Percentiles rank a stretch among this genome's conserved stretches.
phyloP scores from a whole-genome alignment of 73 alveolate genomes.

The Stentor coeruleus region DNA sequence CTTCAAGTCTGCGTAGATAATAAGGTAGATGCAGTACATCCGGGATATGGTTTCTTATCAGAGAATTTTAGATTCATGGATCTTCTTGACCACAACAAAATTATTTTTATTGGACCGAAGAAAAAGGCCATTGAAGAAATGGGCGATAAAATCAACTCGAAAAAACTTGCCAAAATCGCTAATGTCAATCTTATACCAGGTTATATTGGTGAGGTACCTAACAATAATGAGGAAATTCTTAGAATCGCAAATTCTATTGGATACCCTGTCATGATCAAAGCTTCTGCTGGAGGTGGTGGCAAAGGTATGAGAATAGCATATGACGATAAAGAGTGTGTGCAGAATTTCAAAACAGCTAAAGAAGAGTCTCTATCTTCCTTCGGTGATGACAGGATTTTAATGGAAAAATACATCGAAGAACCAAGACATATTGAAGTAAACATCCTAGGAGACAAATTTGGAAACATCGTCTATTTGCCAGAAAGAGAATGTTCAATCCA shows the following conservation, averaged over 20 bases:
- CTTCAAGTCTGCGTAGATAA: conserved; percentile 20
- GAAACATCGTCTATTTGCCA: conserved; percentile 76
- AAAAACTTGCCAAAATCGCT: conserved; percentile 68
- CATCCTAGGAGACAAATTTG: conserved; percentile 83
- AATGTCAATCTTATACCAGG: conserved; percentile 66
- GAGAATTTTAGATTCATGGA: conserved; percentile 43
- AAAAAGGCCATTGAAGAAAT: conserved; percentile 51
- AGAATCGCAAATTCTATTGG: conserved; percentile 72
- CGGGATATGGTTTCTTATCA: conserved; percentile 31
- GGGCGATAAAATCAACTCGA: conserved; percentile 72
- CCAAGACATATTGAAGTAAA: conserved; percentile 92
- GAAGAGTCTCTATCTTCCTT: conserved; percentile 74
- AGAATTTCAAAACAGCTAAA: conserved; percentile 70
- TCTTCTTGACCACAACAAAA: conserved; percentile 48
- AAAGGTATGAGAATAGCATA: conserved; percentile 88
- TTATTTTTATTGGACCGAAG: conserved; percentile 66
- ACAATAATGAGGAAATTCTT: conserved; percentile 42
- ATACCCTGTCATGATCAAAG: conserved; percentile 88
- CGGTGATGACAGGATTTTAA: conserved; percentile 81
- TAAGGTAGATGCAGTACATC: conserved; percentile 33
- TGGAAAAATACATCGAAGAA: conserved; percentile 87
- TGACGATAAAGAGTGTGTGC: conserved; percentile 59
- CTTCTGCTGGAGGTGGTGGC: conserved; percentile 95
- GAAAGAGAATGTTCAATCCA: conserved; percentile 92
- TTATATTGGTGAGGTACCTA: conserved; percentile 42